These are phyloP conservation scores for Cetradonia linearis DNA, from an alignment of 495 filamentous ascomycete species.

Conservation along the genomic window DNA sequence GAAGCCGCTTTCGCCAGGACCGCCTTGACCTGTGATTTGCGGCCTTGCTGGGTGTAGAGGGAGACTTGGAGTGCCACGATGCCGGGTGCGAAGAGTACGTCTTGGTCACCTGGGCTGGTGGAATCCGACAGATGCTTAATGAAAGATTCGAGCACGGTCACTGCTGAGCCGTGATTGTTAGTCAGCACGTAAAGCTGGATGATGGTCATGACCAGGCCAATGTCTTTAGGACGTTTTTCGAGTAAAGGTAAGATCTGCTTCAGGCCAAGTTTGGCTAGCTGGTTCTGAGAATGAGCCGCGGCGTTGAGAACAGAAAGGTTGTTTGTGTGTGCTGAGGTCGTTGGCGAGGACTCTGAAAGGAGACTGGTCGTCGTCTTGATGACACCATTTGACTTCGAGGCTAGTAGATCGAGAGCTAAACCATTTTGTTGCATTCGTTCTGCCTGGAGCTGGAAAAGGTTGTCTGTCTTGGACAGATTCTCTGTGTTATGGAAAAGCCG, in stretches of 20 bases:
- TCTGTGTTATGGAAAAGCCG: conserved; percentile 52
- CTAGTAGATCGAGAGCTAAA: conserved; percentile 63
- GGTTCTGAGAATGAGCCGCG: conserved; percentile 58
- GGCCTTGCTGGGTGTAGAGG: conserved; percentile 68
- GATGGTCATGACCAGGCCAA: conserved; percentile 73
- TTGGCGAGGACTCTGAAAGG: conserved; percentile 42
- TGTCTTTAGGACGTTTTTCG: conserved; percentile 65
- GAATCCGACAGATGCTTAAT: conserved; percentile 58
- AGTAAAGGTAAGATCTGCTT: conserved; percentile 64
- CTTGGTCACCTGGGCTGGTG: conserved; percentile 42
- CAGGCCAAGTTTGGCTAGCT: conserved; percentile 57
- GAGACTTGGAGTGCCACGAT: conserved; percentile 74
- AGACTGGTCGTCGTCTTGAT: conserved; percentile 55
- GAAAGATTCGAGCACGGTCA: conserved; percentile 62
- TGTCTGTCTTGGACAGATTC: conserved; percentile 51
- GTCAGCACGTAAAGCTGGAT: conserved; percentile 72
- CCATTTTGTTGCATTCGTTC: conserved; percentile 57
- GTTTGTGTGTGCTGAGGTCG: conserved; percentile 47
- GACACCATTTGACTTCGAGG: conserved; percentile 67
- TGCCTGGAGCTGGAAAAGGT: conserved; percentile 68
- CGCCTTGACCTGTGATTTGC: conserved; percentile 57
- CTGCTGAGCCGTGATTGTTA: conserved; percentile 67
- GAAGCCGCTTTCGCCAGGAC: conserved; percentile 71
- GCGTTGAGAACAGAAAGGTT: conserved; percentile 68
- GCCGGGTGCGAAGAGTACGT: conserved; percentile 74